These are phyloP conservation scores for Penicillium sp. DNA, from an alignment of 2,329 filamentous ascomycete genomes.

Conservation along the genomic window DNA sequence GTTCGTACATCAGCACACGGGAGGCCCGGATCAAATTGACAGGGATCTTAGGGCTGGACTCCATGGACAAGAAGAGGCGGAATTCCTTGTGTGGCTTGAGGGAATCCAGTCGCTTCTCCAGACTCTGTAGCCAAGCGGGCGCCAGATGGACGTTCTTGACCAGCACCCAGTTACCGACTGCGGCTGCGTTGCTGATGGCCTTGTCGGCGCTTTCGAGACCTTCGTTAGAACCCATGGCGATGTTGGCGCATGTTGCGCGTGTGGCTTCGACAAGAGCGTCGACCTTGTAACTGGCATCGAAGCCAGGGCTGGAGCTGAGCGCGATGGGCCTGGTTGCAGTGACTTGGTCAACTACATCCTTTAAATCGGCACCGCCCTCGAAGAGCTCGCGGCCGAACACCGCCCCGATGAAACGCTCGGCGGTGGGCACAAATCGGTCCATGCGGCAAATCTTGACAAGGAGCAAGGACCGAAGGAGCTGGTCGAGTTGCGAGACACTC, in stretches of 20 bases:
- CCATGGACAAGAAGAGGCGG: conserved; percentile 96
- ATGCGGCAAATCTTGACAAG: conserved; percentile 93
- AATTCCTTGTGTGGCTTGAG: conserved; percentile 93
- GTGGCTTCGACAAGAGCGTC: conserved; percentile 87
- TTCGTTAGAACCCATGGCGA: conserved; percentile 98
- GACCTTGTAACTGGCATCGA: conserved; percentile 99
- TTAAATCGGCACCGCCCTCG: conserved; percentile 80
- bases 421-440: conserved; percentile 88
- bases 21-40: conserved; percentile 93
- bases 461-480: conserved; percentile 76
- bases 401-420: conserved; percentile 81
- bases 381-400: conserved; percentile 84
- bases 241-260: conserved; percentile 83
- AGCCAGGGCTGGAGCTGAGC: conserved; percentile 90
- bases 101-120: conserved; percentile 94
- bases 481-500: conserved; percentile 63
- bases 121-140: conserved; percentile 91
- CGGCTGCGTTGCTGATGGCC: conserved; percentile 87
- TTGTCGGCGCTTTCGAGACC: conserved; percentile 90
- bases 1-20: conserved; percentile 94
- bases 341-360: conserved; percentile 79
- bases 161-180: conserved; percentile 90
- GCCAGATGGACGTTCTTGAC: conserved; percentile 99
- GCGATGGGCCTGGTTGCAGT: conserved; percentile 81
- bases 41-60: conserved; percentile 92